Conservation (phyloP, 164 flowering plant species). For the Nelumbo lutea region DNA sequence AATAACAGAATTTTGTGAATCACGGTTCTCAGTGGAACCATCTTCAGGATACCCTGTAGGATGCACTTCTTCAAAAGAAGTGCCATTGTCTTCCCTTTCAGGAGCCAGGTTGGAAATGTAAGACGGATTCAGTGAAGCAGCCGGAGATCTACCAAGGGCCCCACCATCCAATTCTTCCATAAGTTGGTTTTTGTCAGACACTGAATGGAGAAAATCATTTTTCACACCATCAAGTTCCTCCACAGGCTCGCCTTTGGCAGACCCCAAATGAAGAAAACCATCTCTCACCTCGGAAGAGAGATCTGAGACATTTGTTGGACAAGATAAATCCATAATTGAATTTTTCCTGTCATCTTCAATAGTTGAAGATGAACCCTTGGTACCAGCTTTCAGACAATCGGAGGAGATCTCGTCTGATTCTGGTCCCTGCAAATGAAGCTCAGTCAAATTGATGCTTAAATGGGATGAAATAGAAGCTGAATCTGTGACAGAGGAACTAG, state of each 20-base stretch:
- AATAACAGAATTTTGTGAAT: constrained; percentile 13
- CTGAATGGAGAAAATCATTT: background rate
- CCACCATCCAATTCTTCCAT: background rate
- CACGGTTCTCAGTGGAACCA: constrained; percentile 10
- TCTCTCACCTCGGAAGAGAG: constrained; percentile 15
- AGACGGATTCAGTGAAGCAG: constrained; percentile 9
- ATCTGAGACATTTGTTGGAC: constrained; percentile 9
- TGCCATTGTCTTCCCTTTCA: constrained; percentile 12
- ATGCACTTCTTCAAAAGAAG: constrained; percentile 12
- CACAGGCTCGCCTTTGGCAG: constrained; percentile 17
- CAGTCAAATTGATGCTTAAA: constrained; percentile 12
- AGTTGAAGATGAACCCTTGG: constrained; percentile 3
- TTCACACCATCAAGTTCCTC: constrained; percentile 19
- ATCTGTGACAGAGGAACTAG: constrained; percentile 23
- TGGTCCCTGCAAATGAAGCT: constrained; percentile 13
- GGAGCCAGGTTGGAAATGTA: constrained; percentile 12
- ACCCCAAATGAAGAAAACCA: constrained; percentile 7
- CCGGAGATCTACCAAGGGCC: constrained; percentile 3
- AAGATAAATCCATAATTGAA: constrained; percentile 9
- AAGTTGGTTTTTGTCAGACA: background rate
- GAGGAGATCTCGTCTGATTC: constrained; percentile 19
- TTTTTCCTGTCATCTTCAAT: constrained; percentile 13
- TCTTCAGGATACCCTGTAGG: constrained; percentile 19
- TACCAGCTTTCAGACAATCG: background rate
- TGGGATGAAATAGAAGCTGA: constrained; percentile 2